Evolutionary conservation across 2,329 filamentous ascomycete genomes (phyloP), one percentile per base, ranked within the genome.

Genomic region (Colletotrichum euphorbiae): DNA sequence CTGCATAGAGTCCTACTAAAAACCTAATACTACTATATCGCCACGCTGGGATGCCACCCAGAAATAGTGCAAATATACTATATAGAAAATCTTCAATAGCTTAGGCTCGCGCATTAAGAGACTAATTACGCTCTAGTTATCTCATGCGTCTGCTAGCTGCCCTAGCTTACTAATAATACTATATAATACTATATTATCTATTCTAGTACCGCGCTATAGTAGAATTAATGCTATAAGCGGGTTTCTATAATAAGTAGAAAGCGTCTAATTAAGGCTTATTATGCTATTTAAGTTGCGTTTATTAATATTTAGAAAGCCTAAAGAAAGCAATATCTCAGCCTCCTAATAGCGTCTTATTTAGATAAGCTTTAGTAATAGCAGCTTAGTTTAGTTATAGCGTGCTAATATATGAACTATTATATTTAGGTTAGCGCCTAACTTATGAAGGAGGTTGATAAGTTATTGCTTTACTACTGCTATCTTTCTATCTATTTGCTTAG

Each of bases 51-150:
- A 55, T 13, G 13, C 50, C 8, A 11, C 59, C 28, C 3, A 62
- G 6, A 62, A 62, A 15, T 6, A 62, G 40, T 62, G 11, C 6
- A 1, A 62, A 36, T 54, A 55, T 6, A 31, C 3, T 6, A 55
- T 5, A 40, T 62, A 4, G 19, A 62, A 54, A 31, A 62, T 19
- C 15, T 21, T 55, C 12, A 62, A 43, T 5, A 62, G 17, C 59
- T 55, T 48, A n/a, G 15, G 40, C 17, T 62, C 45, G 17, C 3
- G 2, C 2, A 9, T 38, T 6, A 62, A 21, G 12, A 52, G 12
- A 24, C 28, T 62, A 3, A 45, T 46, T 4, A 55, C 17, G 19
- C 13, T 21, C 46, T 5, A 55, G n/a, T 55, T 0, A 24, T 62
- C 13, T 43, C 11, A 2, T 4, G 6, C 12, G 9, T 55, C 13